These are phyloP conservation scores for Vaccinium vitisidaea DNA, from an alignment of 148 eudicot species.

Conservation along the genomic window DNA sequence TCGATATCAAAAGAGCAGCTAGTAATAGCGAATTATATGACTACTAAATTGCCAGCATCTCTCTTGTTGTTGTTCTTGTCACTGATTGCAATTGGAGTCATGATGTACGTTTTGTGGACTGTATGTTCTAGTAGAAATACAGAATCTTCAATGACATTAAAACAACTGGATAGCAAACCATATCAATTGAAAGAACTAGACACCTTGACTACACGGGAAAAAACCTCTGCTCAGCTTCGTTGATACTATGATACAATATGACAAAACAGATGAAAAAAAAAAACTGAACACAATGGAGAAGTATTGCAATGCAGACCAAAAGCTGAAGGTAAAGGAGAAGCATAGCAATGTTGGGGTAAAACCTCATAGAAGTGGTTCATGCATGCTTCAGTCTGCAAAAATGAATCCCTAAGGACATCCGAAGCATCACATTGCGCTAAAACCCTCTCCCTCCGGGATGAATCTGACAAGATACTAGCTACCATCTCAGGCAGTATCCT, in stretches of 20 bases:
- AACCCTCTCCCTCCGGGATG: conserved; percentile 64
- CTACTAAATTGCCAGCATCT: background rate
- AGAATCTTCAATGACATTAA: background rate
- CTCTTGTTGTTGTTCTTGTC: background rate
- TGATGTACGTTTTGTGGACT: background rate
- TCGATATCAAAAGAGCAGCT: background rate
- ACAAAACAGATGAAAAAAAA: background rate
- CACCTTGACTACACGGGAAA: background rate
- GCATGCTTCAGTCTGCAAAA: conserved; percentile 69
- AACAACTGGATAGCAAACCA: background rate
- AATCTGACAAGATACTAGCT: conserved; percentile 65
- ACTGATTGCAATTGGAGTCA: background rate
- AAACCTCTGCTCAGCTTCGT: background rate
- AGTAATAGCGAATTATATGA: background rate
- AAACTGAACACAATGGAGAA: conserved; percentile 1
- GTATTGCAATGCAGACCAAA: background rate
- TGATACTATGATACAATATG: background rate
- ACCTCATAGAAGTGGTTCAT: conserved; percentile 86
- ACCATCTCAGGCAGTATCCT: conserved; percentile 80
- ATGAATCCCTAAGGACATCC: conserved; percentile 86
- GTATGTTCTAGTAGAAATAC: background rate
- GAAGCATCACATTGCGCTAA: conserved; percentile 71
- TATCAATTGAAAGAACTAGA: background rate
- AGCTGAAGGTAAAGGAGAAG: background rate
- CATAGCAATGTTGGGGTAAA: conserved; percentile 13